phyloP scores from a whole-genome alignment of 2,329 filamentous ascomycete species.

The Pyricularia sp. region DNA sequence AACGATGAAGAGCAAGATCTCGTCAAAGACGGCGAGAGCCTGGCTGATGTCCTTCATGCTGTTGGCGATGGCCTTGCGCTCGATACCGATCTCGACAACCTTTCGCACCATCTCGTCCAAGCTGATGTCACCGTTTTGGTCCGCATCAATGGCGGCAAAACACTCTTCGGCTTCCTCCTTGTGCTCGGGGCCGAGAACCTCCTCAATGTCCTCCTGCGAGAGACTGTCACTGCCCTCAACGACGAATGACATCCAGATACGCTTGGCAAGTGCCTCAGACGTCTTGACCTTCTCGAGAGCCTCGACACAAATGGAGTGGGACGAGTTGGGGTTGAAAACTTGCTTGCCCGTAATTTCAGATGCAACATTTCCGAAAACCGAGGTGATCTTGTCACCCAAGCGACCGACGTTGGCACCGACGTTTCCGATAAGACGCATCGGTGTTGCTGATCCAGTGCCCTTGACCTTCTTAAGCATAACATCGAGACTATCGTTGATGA shows the following conservation, averaged over 20 bases:
- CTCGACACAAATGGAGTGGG: slow-evolving; percentile 79
- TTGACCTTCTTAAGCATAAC: slow-evolving; percentile 42
- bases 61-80: slow-evolving; percentile 76
- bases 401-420: slow-evolving; percentile 54
- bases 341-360: slow-evolving; percentile 92
- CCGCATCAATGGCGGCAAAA: slow-evolving; percentile 68
- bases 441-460: slow-evolving; percentile 51
- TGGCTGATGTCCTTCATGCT: slow-evolving; percentile 98
- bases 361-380: slow-evolving; percentile 83
- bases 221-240: slow-evolving; percentile 76
- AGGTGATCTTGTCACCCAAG: slow-evolving; percentile 85
- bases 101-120: slow-evolving; percentile 85
- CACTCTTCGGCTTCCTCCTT: slow-evolving; percentile 73
- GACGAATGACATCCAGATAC: slow-evolving; percentile 97
- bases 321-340: slow-evolving; percentile 83
- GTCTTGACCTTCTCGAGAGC: slow-evolving; percentile 74
- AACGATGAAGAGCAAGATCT: slow-evolving; percentile 69
- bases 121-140: slow-evolving; percentile 87
- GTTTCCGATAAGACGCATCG: slow-evolving; percentile 62
- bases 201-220: slow-evolving; percentile 66
- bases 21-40: slow-evolving; percentile 82
- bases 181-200: slow-evolving; percentile 69
- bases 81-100: slow-evolving; percentile 68
- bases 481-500: slow-evolving; percentile 76
- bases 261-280: slow-evolving; percentile 82